Percentiles rank a stretch among this genome's conserved stretches.
Evolutionary conservation across 2,329 filamentous ascomycete species (phyloP).

Genomic region (Tolypocladium tundrense): DNA sequence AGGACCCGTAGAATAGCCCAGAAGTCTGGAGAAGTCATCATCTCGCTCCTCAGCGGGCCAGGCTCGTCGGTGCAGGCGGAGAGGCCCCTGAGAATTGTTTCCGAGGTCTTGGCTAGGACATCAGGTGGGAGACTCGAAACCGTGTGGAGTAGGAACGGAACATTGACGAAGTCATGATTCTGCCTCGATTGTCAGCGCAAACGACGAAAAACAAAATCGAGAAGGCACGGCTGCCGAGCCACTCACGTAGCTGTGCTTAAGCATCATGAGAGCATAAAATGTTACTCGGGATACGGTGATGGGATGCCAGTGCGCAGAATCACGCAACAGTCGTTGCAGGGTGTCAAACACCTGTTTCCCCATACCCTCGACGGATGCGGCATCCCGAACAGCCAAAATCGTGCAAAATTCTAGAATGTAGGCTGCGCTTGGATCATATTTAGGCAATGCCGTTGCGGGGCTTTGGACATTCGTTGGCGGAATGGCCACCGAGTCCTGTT

Average conservation of each 20-base stretch:
- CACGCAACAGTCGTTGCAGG: conserved; percentile 71
- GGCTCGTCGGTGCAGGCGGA: conserved; percentile 70
- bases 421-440: conserved; percentile 77
- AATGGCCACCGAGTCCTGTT: conserved; percentile 64
- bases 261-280: conserved; percentile 74
- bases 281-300: conserved; percentile 76
- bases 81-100: conserved; percentile 68
- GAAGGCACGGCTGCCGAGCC: background rate
- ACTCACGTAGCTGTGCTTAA: conserved; percentile 77
- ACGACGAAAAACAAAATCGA: background rate
- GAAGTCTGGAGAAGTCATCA: conserved; percentile 94
- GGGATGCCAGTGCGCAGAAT: conserved; percentile 68
- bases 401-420: conserved; percentile 91
- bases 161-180: conserved; percentile 85
- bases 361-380: conserved; percentile 58
- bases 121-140: conserved; percentile 81
- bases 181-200: conserved; percentile 24
- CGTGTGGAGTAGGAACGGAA: conserved; percentile 81
- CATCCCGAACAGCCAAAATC: conserved; percentile 65
- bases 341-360: conserved; percentile 73
- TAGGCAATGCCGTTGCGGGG: conserved; percentile 29
- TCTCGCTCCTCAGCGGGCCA: conserved; percentile 73
- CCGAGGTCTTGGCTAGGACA: conserved; percentile 63
- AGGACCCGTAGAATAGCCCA: conserved; percentile 82
- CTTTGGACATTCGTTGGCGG: conserved; percentile 45